These are phyloP conservation scores for Mycena crocata DNA, from an alignment of 768 basidiomycete genomes.

Conservation along the genomic window DNA sequence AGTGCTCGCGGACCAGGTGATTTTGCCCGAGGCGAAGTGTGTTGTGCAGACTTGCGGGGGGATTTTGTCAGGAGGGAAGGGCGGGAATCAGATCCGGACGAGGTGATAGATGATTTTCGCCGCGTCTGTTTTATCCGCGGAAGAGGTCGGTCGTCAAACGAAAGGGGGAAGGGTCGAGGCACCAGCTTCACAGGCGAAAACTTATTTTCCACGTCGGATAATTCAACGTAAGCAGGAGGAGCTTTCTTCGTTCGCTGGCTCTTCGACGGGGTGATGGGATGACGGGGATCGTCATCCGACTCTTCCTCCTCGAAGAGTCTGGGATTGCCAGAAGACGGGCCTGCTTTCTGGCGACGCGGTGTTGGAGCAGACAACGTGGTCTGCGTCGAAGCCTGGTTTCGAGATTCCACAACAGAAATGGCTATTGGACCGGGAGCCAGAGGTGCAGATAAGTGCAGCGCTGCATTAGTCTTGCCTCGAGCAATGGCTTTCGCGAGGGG, in stretches of 20 bases:
- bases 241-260: not conserved
- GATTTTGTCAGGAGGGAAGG: slow-evolving; percentile 39
- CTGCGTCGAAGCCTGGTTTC: not conserved
- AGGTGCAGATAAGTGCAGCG: slow-evolving; percentile 13
- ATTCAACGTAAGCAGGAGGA: slow-evolving; percentile 2
- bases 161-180: slow-evolving; percentile 23
- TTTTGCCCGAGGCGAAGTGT: slow-evolving; percentile 36
- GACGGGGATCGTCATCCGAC: slow-evolving; percentile 12
- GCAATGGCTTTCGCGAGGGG: slow-evolving; percentile 26
- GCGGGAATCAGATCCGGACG: slow-evolving; percentile 23
- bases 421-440: not conserved
- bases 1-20: slow-evolving; percentile 2
- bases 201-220: slow-evolving; percentile 10
- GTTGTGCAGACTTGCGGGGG: slow-evolving; percentile 42
- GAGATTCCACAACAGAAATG: not conserved
- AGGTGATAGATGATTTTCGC: slow-evolving; percentile 7
- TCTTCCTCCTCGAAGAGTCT: not conserved
- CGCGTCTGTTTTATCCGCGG: slow-evolving; percentile 7
- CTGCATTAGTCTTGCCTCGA: slow-evolving; percentile 11
- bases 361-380: slow-evolving; percentile 20
- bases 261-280: slow-evolving; percentile 13
- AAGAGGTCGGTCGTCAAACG: slow-evolving; percentile 16
- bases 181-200: not conserved
- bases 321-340: not conserved
- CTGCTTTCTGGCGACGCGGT: slow-evolving; percentile 6